Evolutionary conservation across 306 rosid genomes (phyloP).

Genomic region (Citrullus mucosospermus): DNA sequence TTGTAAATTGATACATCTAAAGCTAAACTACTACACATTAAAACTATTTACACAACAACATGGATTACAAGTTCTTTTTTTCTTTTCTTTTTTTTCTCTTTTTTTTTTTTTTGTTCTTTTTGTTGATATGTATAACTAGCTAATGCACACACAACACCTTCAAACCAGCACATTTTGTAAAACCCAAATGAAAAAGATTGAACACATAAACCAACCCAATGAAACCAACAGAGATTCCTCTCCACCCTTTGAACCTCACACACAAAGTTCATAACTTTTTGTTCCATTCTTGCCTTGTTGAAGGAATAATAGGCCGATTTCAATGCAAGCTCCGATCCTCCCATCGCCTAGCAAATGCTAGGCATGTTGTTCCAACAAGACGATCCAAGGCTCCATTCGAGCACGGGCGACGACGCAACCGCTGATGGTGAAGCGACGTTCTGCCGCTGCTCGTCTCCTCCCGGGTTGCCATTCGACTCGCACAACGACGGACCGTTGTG

Average conservation of each 20-base stretch:
- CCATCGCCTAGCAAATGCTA: conserved; percentile 22
- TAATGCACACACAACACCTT: conserved; percentile 3
- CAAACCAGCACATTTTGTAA: not conserved
- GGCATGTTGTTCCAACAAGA: conserved; percentile 49
- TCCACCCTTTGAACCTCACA: not conserved
- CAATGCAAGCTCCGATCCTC: not conserved
- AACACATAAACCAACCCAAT: not conserved
- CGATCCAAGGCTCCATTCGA: conserved; percentile 16
- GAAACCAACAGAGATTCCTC: not conserved
- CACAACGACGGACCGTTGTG: conserved; percentile 8
- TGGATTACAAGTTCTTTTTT: not conserved
- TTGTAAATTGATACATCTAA: not conserved
- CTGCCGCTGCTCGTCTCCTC: conserved; percentile 11
- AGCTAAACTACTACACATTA: not conserved
- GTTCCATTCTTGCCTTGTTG: not conserved
- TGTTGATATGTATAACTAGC: not conserved
- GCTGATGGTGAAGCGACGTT: not conserved
- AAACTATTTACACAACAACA: not conserved
- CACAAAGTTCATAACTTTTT: not conserved
- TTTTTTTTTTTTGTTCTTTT: not conserved
- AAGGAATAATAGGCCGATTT: not conserved
- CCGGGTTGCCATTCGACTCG: not conserved
- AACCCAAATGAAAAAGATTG: not conserved
- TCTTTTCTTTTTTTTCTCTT: not conserved
- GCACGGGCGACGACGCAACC: not conserved